Evolutionary conservation across 352 stramenopile genomes (phyloP), one percentile per base, ranked within the genome.

Genomic region (Phytophthora brassicae): DNA sequence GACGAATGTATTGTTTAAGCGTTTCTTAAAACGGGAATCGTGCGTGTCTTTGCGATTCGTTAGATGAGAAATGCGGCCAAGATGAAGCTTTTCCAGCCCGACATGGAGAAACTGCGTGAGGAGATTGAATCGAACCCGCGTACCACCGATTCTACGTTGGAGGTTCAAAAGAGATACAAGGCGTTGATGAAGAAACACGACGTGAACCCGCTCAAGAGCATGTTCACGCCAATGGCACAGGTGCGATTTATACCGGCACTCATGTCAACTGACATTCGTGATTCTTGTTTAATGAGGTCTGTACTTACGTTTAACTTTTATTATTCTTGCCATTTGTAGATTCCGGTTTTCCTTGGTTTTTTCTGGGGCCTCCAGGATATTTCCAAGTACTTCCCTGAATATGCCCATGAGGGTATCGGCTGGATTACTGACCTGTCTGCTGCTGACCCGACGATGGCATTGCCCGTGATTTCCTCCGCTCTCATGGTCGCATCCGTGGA

Each of bases 301-400:
- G 6, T 24, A 19, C 39, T 45, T 17, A 45, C 17, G 24, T 3
- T 39, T 39, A n/a, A n/a, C n/a, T 12, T 16, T 6, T 9, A 4
- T 45, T 8, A 3, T 45, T n/a, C n/a, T n/a, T 45, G 17, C 5
- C 22, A 26, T 28, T 9, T 57, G 33, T 67, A 95, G 84, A 85
- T 95, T 26, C 86, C 86, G 0, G 75, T 95, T 16, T 95, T 95
- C 60, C 53, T 95, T n/a, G 73, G 79, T 6, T 93, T 94, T 54
- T 92, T 95, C 65, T 94, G 81, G 86, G 86, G 84, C 3, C 72
- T 95, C 2, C 81, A 92, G 65, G 63, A 86, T 17, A 88, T 92
- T 44, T 70, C 81, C 19, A 83, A 91, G 61, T 94, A 92, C 66
- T 88, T 91, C 45, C 84, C 84, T 2, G 82, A 88, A 35, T 95